Conservation (phyloP, 2,329 filamentous ascomycete genomes). For the Calonectria leucothoes region DNA sequence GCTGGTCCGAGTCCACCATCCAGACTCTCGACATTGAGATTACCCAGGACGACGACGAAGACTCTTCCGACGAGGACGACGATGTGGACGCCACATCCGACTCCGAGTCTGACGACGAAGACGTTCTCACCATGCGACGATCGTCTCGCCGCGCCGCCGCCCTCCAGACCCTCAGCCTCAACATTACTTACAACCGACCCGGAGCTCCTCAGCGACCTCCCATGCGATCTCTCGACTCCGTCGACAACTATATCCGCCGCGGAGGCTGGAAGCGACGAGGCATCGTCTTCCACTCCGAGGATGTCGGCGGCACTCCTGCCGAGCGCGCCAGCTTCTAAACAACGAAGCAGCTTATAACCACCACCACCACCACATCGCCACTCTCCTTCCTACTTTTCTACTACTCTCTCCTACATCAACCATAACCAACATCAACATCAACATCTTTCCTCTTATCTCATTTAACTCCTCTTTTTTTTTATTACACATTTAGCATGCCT, state of each 20-base stretch:
- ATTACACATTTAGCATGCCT: constrained; percentile 18
- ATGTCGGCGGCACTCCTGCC: constrained; percentile 35
- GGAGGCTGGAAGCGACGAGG: constrained; percentile 58
- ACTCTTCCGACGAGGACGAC: constrained; percentile 35
- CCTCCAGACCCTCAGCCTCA: constrained; percentile 44
- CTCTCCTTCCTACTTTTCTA: not conserved
- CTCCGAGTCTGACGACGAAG: constrained; percentile 37
- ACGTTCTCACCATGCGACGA: constrained; percentile 41
- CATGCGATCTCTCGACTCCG: constrained; percentile 51
- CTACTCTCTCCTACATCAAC: not conserved
- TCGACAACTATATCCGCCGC: constrained; percentile 56
- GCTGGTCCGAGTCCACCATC: constrained; percentile 58
- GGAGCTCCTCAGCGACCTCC: constrained; percentile 48
- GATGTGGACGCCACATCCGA: constrained; percentile 36
- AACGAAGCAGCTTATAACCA: not conserved
- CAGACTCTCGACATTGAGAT: constrained; percentile 40
- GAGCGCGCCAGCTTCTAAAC: constrained; percentile 41
- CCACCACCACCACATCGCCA: not conserved
- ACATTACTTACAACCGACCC: constrained; percentile 50
- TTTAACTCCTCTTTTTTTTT: not conserved
- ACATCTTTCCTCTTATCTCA: not conserved
- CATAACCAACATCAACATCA: not conserved
- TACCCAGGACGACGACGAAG: constrained; percentile 36
- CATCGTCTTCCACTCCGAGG: constrained; percentile 53
- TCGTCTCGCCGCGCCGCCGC: constrained; percentile 32